These are phyloP conservation scores for Phytophthora syringae DNA, from an alignment of 352 stramenopile genomes.

Conservation along the genomic window DNA sequence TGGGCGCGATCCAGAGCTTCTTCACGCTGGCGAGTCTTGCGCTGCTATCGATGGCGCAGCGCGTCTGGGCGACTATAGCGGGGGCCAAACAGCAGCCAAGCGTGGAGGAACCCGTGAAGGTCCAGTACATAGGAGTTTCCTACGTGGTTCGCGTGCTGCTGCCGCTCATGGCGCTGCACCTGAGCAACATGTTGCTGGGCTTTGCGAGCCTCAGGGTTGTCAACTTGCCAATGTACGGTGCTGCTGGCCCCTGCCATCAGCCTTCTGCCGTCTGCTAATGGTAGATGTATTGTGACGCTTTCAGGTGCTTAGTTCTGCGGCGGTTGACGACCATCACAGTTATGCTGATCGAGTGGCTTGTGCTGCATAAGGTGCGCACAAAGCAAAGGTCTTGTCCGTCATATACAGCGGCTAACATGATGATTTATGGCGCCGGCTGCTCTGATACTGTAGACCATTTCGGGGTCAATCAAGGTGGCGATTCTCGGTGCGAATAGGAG, in stretches of 20 bases:
- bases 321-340: slow-evolving; percentile 79
- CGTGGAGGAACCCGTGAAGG: not conserved
- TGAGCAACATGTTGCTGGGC: slow-evolving; percentile 71
- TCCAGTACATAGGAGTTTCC: not conserved
- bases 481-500: slow-evolving; percentile 50
- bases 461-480: slow-evolving; percentile 58
- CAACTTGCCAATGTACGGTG: slow-evolving; percentile 76
- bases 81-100: slow-evolving; percentile 5
- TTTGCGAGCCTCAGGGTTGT: slow-evolving; percentile 72
- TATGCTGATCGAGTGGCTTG: slow-evolving; percentile 80
- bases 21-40: slow-evolving; percentile 58
- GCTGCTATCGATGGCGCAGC: slow-evolving; percentile 27
- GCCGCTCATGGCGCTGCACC: slow-evolving; percentile 56
- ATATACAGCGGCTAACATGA: not conserved
- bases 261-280: not conserved
- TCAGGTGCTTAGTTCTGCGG: slow-evolving; percentile 68
- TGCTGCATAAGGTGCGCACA: slow-evolving; percentile 57
- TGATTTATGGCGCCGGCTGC: not conserved
- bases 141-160: slow-evolving; percentile 49
- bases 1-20: slow-evolving; percentile 66
- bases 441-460: slow-evolving; percentile 38
- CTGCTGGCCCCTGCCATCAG: too few species aligned
- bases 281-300: not conserved
- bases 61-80: not conserved
- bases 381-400: not conserved